phyloP scores from a whole-genome alignment of 176 grass and related monocot genomes.

The Triticum dicoccoides region DNA sequence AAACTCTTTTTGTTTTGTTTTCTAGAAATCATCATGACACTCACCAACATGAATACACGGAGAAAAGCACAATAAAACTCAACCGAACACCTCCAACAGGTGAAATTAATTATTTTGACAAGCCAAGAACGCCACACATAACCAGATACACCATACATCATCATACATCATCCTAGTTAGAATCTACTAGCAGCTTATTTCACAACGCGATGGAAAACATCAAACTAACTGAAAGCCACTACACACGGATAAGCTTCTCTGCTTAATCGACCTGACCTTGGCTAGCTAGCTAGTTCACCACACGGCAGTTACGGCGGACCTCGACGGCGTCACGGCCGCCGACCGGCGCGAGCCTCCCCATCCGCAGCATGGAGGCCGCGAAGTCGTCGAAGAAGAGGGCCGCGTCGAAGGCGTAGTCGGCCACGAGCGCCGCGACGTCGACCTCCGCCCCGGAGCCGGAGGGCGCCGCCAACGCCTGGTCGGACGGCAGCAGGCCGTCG shows the following conservation, averaged over 20 bases:
- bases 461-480: constrained; percentile 51
- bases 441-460: background rate
- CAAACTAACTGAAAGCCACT: background rate
- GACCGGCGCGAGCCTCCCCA: constrained; percentile 59
- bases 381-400: constrained; percentile 78
- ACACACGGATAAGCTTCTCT: background rate
- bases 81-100: background rate
- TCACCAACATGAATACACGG: too few relatives aligned
- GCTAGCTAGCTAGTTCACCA: constrained; percentile 41
- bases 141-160: background rate
- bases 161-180: background rate
- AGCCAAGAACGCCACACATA: background rate
- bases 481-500: constrained; percentile 79
- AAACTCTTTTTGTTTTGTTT: too few relatives aligned
- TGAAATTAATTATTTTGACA: background rate
- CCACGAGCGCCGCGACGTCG: constrained; percentile 47
- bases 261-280: background rate
- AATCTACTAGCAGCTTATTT: background rate
- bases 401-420: constrained; percentile 61
- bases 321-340: constrained; percentile 28
- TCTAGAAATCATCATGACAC: background rate
- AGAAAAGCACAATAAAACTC: background rate
- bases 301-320: constrained; percentile 55
- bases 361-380: constrained; percentile 55
- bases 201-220: background rate